Conservation (phyloP, 768 basidiomycete species). For the Trametes cinnabarina region DNA sequence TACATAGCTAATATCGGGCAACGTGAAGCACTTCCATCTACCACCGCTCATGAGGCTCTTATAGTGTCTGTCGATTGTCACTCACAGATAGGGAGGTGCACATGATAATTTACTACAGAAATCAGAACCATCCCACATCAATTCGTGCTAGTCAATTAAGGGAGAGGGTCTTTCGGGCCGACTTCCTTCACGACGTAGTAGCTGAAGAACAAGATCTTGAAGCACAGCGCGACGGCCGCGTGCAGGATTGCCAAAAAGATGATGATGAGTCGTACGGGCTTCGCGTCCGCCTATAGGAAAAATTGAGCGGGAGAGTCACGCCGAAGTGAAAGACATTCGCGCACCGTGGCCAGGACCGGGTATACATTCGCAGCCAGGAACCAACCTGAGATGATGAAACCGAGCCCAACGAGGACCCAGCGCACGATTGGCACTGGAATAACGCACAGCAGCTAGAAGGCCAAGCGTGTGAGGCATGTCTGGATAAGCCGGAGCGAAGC, state of each 20-base stretch:
- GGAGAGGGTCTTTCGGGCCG: constrained; percentile 34
- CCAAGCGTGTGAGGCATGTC: not conserved
- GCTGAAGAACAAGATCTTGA: constrained; percentile 78
- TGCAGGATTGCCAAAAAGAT: constrained; percentile 75
- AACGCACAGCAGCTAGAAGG: constrained; percentile 70
- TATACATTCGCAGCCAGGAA: constrained; percentile 86
- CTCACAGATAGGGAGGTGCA: not conserved
- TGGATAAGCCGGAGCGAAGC: not conserved
- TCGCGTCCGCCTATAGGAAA: constrained; percentile 73
- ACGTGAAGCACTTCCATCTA: too few species aligned
- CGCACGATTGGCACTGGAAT: constrained; percentile 81
- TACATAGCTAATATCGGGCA: too few species aligned
- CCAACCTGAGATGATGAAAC: constrained; percentile 79
- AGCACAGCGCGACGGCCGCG: constrained; percentile 73
- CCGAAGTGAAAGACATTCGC: constrained; percentile 29
- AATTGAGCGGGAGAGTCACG: not conserved
- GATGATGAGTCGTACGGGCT: constrained; percentile 80
- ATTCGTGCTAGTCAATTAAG: not conserved
- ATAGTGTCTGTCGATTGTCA: not conserved
- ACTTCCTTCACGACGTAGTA: constrained; percentile 48
- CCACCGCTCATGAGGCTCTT: not conserved
- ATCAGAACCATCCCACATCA: not conserved
- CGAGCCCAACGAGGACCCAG: constrained; percentile 74
- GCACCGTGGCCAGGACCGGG: constrained; percentile 80
- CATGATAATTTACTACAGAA: not conserved